These are phyloP conservation scores for Solanum ossicruentum DNA, from an alignment of 257 asterid species.

Conservation along the genomic window DNA sequence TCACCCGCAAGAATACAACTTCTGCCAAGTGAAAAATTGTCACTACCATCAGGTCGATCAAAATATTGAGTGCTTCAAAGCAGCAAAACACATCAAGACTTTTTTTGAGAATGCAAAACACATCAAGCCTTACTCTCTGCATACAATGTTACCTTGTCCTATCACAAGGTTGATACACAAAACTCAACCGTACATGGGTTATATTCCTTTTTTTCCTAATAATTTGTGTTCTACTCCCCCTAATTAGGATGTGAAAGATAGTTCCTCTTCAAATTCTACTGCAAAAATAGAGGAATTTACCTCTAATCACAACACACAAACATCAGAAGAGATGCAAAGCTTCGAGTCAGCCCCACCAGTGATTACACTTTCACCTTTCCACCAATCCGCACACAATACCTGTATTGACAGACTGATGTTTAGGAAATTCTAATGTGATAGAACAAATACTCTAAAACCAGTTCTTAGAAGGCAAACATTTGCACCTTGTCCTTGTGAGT, in stretches of 20 bases:
- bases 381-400: slow-evolving; percentile 96
- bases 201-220: background rate
- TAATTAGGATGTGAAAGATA: background rate
- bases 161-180: background rate
- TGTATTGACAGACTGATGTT: slow-evolving; percentile 6
- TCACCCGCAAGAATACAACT: background rate
- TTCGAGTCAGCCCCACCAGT: slow-evolving; percentile 88
- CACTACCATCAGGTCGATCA: background rate
- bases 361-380: slow-evolving; percentile 62
- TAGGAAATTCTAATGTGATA: background rate
- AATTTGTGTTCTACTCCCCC: background rate
- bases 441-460: background rate
- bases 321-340: slow-evolving; percentile 71
- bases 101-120: background rate
- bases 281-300: background rate
- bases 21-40: background rate
- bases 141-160: background rate
- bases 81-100: background rate
- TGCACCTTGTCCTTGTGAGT: slow-evolving; percentile 83
- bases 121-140: background rate
- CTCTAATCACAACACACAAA: slow-evolving; percentile 39
- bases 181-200: background rate
- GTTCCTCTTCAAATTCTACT: background rate
- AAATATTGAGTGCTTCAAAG: background rate
- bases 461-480: background rate